A percentile compares a stretch with the other conserved stretches of the same genome.
Evolutionary conservation across 208 protist genomes (phyloP).

Genomic region (Naegleria lovaniensis): DNA sequence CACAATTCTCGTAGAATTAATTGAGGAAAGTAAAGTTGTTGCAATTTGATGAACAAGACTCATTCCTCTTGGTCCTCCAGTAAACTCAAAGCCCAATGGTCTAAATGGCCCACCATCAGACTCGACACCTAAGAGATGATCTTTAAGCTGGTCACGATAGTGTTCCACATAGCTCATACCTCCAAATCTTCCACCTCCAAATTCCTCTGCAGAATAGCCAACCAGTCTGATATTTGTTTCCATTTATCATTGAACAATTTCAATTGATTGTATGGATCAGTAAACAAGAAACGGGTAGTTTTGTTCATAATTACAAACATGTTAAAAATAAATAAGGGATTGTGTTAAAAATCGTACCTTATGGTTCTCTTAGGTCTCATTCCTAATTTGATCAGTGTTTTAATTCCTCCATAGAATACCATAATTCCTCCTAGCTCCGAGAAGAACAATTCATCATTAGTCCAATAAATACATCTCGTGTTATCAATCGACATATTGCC

Average conservation of each 20-base stretch:
- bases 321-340: neutral
- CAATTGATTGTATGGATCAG: too few relatives aligned
- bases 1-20: neutral
- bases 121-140: neutral
- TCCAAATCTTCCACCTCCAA: neutral
- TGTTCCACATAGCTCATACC: neutral
- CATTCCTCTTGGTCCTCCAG: neutral
- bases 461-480: too few relatives aligned
- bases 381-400: neutral
- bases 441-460: slow-evolving; percentile 36
- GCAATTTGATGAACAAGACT: neutral
- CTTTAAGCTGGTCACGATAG: neutral
- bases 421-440: slow-evolving; percentile 41
- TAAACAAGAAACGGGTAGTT: too few relatives aligned
- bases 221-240: neutral
- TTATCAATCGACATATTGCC: too few relatives aligned
- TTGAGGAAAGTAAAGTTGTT: neutral
- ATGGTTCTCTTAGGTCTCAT: neutral
- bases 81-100: neutral
- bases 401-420: slow-evolving; percentile 36
- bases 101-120: neutral
- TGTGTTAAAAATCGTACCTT: neutral
- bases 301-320: too few relatives aligned
- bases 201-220: neutral
- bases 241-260: too few relatives aligned